Percentiles rank a stretch among this genome's conserved stretches.
Conservation (phyloP, 306 rosid genomes). For the Coriaria nepalensis region DNA sequence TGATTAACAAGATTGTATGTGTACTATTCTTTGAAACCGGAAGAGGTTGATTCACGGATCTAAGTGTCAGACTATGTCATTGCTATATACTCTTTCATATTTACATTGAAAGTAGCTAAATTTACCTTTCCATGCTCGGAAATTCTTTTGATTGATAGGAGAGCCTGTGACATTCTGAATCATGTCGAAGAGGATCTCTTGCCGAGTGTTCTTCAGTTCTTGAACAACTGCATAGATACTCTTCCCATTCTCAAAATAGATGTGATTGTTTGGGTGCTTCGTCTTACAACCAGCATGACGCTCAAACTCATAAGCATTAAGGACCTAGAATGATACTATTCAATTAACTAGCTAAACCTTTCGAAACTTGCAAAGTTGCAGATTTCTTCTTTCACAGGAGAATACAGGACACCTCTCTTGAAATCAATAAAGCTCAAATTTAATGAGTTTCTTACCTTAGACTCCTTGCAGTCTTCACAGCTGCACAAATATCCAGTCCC, state of each 20-base stretch:
- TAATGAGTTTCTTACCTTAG: constrained; percentile 47
- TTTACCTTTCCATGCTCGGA: constrained; percentile 76
- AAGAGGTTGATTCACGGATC: no score
- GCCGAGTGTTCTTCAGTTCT: constrained; percentile 87
- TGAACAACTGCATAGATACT: constrained; percentile 86
- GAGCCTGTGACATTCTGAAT: constrained; percentile 79
- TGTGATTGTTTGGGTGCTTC: constrained; percentile 92
- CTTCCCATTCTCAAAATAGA: constrained; percentile 85
- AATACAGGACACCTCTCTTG: background rate
- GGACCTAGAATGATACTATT: constrained; percentile 46
- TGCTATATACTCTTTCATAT: background rate
- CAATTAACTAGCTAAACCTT: constrained; percentile 18
- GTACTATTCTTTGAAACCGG: no score
- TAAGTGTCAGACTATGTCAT: background rate
- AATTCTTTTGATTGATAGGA: constrained; percentile 67
- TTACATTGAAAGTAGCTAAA: background rate
- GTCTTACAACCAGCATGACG: constrained; percentile 94
- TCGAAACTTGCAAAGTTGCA: constrained; percentile 1
- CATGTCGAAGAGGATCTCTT: constrained; percentile 72
- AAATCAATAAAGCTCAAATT: constrained; percentile 5
- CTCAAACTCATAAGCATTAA: constrained; percentile 95
- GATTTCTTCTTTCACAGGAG: background rate
- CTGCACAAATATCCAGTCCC: constrained; percentile 91
- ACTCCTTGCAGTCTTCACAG: constrained; percentile 55
- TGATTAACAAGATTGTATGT: no score